These are phyloP conservation scores for Leptodontidium sp. DNA, from an alignment of 2,329 filamentous ascomycete species.

Conservation along the genomic window DNA sequence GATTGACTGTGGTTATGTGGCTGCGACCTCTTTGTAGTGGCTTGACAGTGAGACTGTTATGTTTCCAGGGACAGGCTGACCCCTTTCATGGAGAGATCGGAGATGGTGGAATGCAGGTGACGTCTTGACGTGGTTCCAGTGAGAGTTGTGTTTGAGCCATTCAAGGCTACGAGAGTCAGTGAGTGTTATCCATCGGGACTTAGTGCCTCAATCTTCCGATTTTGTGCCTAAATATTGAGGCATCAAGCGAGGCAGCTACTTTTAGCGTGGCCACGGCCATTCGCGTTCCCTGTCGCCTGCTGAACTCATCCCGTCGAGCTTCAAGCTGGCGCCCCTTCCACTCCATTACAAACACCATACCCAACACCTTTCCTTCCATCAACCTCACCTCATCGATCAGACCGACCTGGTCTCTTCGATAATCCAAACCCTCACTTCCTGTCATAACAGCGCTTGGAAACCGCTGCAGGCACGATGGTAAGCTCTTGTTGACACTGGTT, in stretches of 20 bases:
- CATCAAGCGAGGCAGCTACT: not conserved
- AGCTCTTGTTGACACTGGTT: conserved; percentile 32
- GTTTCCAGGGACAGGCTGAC: not conserved
- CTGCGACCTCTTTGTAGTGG: not conserved
- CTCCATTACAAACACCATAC: conserved; percentile 38
- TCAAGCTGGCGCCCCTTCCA: conserved; percentile 33
- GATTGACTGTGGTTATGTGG: not conserved
- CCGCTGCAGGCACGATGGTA: conserved; percentile 43
- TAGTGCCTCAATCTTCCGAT: conserved; percentile 7
- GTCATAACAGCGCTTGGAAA: conserved; percentile 21
- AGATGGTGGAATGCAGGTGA: not conserved
- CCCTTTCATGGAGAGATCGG: not conserved
- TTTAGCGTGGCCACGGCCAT: conserved; percentile 15
- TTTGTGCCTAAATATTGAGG: not conserved
- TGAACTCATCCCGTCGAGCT: conserved; percentile 33
- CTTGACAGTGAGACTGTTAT: not conserved
- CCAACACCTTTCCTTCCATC: conserved; percentile 28
- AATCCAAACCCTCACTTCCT: not conserved
- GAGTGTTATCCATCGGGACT: not conserved
- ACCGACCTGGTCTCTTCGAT: conserved; percentile 24
- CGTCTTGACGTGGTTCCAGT: conserved; percentile 30
- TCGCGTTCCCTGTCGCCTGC: conserved; percentile 41
- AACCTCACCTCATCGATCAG: conserved; percentile 37
- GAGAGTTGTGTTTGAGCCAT: conserved; percentile 13
- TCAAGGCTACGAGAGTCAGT: conserved; percentile 23